phyloP scores from a whole-genome alignment of 2,329 filamentous ascomycete species.

The Epichloe aotearoae region DNA sequence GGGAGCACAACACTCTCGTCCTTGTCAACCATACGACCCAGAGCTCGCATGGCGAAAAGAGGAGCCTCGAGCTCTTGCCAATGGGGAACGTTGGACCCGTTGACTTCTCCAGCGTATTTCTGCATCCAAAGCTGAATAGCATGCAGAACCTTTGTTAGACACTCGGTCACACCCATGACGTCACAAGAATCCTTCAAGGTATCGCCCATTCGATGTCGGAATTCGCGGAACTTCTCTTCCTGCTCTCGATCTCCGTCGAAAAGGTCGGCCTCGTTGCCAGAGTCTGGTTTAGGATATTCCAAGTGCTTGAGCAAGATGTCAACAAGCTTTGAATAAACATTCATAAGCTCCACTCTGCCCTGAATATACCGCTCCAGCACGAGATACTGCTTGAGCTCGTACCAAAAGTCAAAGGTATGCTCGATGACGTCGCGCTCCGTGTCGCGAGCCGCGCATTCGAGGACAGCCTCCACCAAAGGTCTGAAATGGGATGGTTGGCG shows the following conservation, averaged over 20 bases:
- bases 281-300: conserved; percentile 69
- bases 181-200: conserved; percentile 95
- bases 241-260: conserved; percentile 93
- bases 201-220: conserved; percentile 94
- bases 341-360: conserved; percentile 61
- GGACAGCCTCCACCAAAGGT: conserved; percentile 71
- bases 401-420: conserved; percentile 95
- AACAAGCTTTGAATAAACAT: conserved; percentile 78
- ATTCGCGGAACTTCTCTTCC: conserved; percentile 94
- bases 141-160: conserved; percentile 75
- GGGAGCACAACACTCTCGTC: conserved; percentile 80
- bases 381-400: conserved; percentile 92
- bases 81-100: conserved; percentile 63
- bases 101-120: conserved; percentile 65
- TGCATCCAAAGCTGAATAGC: conserved; percentile 82
- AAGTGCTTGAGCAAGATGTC: conserved; percentile 88
- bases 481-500: conserved; percentile 72
- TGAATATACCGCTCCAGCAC: conserved; percentile 81
- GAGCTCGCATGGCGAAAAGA: conserved; percentile 85
- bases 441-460: conserved; percentile 85
- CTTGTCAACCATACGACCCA: conserved; percentile 89
- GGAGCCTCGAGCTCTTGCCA: conserved; percentile 97
- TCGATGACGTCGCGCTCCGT: conserved; percentile 83
- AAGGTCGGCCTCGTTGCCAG: conserved; percentile 62
- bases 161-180: conserved; percentile 87